Evolutionary conservation across 1,284 basidiomycete genomes (phyloP), one percentile per base, ranked within the genome.

Genomic region (Ceratobasidium sp.): DNA sequence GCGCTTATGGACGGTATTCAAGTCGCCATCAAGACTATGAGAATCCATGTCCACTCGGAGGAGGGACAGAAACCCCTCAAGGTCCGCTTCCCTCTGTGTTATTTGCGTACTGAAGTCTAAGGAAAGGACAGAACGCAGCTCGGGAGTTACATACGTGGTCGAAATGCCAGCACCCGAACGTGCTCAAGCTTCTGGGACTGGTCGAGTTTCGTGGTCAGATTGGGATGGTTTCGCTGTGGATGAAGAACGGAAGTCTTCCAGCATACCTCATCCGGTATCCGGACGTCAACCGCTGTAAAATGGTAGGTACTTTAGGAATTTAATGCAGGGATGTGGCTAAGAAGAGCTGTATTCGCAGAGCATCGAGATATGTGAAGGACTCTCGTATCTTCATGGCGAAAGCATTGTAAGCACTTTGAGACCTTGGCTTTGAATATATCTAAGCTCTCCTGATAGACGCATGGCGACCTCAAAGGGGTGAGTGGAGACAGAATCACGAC

Each of bases 181-280:
- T 66, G 5, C 30, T 50, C 5, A 6, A 14, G 0, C 23, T 66
- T 6, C 47, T 66, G 18, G 49, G 63, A 23, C 49, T 66, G 6
- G 50, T 35, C 4, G 16, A 21, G 14, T 66, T 66, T 32, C 47
- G 49, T 23, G 35, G 26, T 23, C 50, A 54, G 30, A 38, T 66
- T 21, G 63, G 47, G 16, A 66, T 66, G 63, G 63, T 66, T 7
- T 38, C 63, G 13, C 18, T 2, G n/a, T 66, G 63, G 63, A 18
- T 38, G 26, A 16, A 30, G 18, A 50, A 54, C 9, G 63, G 63
- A 26, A 66, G 32, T 32, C 28, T 66, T 18, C 63, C 28, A 14
- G 4, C 14, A 13, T 54, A 66, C n/a, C 32, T 66, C 4, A 30
- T 35, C n/a, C 28, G 35, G 2, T 30, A 66, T 18, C 49, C 44